phyloP scores from a whole-genome alignment of 2,329 filamentous ascomycete genomes.

The Botryotinia calthae region DNA sequence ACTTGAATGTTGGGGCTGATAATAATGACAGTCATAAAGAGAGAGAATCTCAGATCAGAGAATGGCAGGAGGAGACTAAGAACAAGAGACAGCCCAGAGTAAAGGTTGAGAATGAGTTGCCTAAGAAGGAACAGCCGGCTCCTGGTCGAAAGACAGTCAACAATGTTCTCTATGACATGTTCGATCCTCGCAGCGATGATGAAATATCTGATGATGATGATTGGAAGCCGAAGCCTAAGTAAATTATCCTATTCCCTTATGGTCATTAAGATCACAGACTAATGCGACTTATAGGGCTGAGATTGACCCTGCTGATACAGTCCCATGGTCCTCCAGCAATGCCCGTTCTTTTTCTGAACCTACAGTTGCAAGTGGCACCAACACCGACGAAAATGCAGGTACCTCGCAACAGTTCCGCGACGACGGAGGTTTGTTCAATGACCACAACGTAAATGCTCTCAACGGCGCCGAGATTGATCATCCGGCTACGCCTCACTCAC shows the following conservation, averaged over 20 bases:
- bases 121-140: not conserved
- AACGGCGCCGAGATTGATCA: not conserved
- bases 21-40: not conserved
- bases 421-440: not conserved
- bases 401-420: too few species aligned
- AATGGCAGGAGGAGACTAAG: slow-evolving; percentile 1
- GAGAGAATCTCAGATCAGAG: not conserved
- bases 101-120: not conserved
- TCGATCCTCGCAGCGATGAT: not conserved
- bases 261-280: not conserved
- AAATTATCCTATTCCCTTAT: not conserved
- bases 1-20: not conserved
- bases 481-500: not conserved
- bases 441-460: not conserved
- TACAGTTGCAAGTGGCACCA: not conserved
- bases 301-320: not conserved
- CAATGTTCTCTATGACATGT: not conserved
- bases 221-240: not conserved
- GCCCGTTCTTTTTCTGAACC: not conserved
- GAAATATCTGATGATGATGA: not conserved
- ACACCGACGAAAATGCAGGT: too few species aligned
- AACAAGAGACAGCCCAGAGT: not conserved
- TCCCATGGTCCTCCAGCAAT: not conserved
- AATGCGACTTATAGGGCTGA: not conserved
- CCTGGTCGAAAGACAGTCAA: not conserved